Evolutionary conservation across 257 asterid species (phyloP), one percentile per base, ranked within the genome.

Genomic region (Cruciata laevipes): DNA sequence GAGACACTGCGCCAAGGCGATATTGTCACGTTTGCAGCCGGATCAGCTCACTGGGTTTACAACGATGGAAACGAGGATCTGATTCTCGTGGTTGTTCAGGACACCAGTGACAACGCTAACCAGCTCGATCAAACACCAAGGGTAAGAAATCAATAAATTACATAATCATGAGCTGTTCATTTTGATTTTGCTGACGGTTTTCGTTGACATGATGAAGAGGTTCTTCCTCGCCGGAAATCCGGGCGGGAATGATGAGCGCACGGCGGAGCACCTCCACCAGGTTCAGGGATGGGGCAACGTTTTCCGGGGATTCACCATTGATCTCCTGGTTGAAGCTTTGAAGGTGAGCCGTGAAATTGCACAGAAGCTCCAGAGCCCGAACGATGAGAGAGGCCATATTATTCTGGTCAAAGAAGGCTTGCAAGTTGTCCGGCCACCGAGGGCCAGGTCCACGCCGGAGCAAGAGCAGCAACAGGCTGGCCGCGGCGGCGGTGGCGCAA

Each of bases 171-270:
- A 3, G 0, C 1, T 14, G 1, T 16, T 33, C 12, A 33, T 13
- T 59, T 59, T 3, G 27, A 24, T 21, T 17, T 51, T 51, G 23
- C 56, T 51, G 8, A n/a, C 9, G 70, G 0, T 7, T 23, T 4
- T 30, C 17, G 5, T 0, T 11, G 61, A 5, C n/a, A n/a, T n/a
- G n/a, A 21, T 20, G 14, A 55, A 88, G 93, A 70, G 86, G 9
- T 88, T 88, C 81, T 75, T 72, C 80, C 73, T 88, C 1, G 93
- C 95, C 56, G 95, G 93, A 53, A 80, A 81, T 77, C 85, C 88
- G 0, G 64, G 53, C 44, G 25, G 40, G 3, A 52, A 68, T 23
- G 69, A 67, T 12, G 65, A 66, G 62, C 77, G 65, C 20, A 9
- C 25, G 25, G 60, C 11, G 60, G 60, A 53, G 27, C 60, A 55